Percentiles rank a stretch among this genome's conserved stretches.
Conservation (phyloP, 1,284 basidiomycete species). For the Tilletia indica region DNA sequence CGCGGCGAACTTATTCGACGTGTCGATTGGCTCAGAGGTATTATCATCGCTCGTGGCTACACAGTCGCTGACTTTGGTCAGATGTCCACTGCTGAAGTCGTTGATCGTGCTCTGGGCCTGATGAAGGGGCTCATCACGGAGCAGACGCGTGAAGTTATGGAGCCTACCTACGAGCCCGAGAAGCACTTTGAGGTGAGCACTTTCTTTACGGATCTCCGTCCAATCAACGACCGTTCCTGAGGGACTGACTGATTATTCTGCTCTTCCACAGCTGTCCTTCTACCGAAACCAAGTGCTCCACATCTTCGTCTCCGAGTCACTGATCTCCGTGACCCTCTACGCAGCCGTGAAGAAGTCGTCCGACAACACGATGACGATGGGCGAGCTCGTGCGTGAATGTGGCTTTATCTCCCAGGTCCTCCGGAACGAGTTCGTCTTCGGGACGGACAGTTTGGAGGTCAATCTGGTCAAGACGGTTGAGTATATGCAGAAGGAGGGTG, state of each 20-base stretch:
- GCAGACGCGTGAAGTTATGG: slow-evolving; percentile 53
- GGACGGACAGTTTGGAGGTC: slow-evolving; percentile 49
- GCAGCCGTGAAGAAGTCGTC: slow-evolving; percentile 56
- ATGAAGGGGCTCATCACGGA: slow-evolving; percentile 54
- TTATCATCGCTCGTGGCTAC: slow-evolving; percentile 54
- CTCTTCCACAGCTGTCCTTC: slow-evolving; percentile 18
- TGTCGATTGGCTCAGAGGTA: slow-evolving; percentile 50
- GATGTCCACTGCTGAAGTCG: slow-evolving; percentile 47
- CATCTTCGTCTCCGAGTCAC: slow-evolving; percentile 48
- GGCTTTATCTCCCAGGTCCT: slow-evolving; percentile 53
- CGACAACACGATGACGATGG: slow-evolving; percentile 44
- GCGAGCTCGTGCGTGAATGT: slow-evolving; percentile 42
- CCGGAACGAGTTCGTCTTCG: slow-evolving; percentile 57
- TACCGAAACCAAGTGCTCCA: slow-evolving; percentile 39
- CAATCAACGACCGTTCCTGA: slow-evolving; percentile 14
- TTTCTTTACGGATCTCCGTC: neutral
- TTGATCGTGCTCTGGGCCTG: slow-evolving; percentile 51
- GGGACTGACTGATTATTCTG: slow-evolving; percentile 24
- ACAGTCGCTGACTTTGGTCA: slow-evolving; percentile 55
- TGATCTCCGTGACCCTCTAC: slow-evolving; percentile 50
- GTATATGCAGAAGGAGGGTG: slow-evolving; percentile 31
- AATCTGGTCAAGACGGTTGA: slow-evolving; percentile 50
- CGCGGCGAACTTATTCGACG: slow-evolving; percentile 52
- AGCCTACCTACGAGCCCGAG: slow-evolving; percentile 52
- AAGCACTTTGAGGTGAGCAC: slow-evolving; percentile 57